Evolutionary conservation across 164 flowering plant genomes (phyloP), one percentile per base, ranked within the genome.

Genomic region (Nelumbo lutea): DNA sequence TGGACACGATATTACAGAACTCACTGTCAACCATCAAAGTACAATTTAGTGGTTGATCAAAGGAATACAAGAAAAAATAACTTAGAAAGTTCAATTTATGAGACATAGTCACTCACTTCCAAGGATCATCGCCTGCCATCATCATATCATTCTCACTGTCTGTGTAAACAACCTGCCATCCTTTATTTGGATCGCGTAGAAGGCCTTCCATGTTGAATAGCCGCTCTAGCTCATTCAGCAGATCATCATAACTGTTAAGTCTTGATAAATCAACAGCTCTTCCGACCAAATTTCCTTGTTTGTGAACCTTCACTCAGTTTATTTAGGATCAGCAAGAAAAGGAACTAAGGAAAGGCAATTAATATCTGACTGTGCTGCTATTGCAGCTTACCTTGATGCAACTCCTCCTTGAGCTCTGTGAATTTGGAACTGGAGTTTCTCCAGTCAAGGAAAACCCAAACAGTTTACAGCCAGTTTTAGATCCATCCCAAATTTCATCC

Each of bases 81-180:
- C 43, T 4, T 39, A 60, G 38, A 11, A 27, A 39, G 53, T 14
- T 41, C 10, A 56, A 41, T 38, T 9, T 67, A 45, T 58, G 58
- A 51, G 52, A 56, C 10, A 38, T 55, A 71, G 72, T 67, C 0
- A 84, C 98, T 91, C 78, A 94, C 98, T 80, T 79, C 98, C 98
- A 94, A 47, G 98, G 97, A 50, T 90, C 89, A 79, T 94, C 98
- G 3, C 98, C 98, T 39, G 89, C 94, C 15, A 87, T 88, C 92
- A 93, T 87, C 75, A 88, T 77, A 73, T 93, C 98, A 66, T 88
- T 79, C 71, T 94, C 97, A 51, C 83, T 83, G 73, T 91, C 98
- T 2, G 94, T 94, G 80, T 88, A 94, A 76, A 91, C 79, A 67
- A 94, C 81, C 42, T 81, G 83, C 98, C 98, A 94, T 42, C 96